Percentiles rank a stretch among this genome's conserved stretches.
Evolutionary conservation across 257 asterid genomes (phyloP).

Genomic region (Nicotiana tomentosiformis): DNA sequence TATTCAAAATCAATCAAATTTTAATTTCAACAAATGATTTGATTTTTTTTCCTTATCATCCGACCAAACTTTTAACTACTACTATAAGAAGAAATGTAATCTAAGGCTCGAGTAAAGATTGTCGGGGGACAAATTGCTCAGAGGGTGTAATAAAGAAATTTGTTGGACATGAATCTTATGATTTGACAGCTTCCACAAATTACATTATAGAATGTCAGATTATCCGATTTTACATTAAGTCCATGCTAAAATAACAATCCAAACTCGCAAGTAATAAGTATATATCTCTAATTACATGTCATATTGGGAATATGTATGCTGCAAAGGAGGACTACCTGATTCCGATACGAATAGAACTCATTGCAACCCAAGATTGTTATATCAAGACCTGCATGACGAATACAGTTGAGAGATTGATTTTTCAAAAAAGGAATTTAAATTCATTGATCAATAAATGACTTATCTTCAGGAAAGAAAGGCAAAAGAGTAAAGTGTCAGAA

Average conservation of each 20-base stretch:
- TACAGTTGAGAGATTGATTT: conserved; percentile 27
- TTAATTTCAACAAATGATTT: background rate
- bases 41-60: background rate
- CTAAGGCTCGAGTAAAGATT: background rate
- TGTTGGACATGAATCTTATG: background rate
- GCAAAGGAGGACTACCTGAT: conserved; percentile 48
- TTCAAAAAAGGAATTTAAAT: background rate
- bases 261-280: background rate
- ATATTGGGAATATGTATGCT: background rate
- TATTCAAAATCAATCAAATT: background rate
- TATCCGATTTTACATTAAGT: background rate
- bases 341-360: conserved; percentile 88
- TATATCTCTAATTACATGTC: background rate
- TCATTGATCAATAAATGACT: background rate
- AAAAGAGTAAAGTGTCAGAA: conserved; percentile 15
- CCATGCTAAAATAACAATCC: background rate
- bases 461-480: conserved; percentile 16
- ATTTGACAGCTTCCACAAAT: background rate
- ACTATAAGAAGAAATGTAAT: background rate
- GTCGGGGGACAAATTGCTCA: background rate
- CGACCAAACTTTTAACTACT: background rate
- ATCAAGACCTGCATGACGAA: conserved; percentile 79
- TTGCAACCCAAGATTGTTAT: conserved; percentile 89
- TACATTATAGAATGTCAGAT: background rate
- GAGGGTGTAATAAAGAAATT: background rate